Percentiles rank a stretch among this genome's conserved stretches.
These are phyloP conservation scores for Keithomyces neogunnii DNA, from an alignment of 2,329 filamentous ascomycete species.

Conservation along the genomic window DNA sequence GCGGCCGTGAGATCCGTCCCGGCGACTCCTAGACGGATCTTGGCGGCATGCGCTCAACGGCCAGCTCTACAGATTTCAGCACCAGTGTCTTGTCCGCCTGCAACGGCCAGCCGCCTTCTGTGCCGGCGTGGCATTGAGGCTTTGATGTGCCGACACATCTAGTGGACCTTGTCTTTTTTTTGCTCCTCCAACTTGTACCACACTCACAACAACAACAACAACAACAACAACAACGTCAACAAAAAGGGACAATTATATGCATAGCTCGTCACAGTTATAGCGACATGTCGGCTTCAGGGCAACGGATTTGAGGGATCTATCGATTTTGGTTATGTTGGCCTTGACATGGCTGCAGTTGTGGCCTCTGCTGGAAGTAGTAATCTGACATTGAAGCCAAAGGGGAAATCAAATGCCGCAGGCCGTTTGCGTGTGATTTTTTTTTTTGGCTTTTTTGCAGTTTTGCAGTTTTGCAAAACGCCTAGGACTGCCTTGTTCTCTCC, in stretches of 20 bases:
- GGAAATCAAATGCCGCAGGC: no score
- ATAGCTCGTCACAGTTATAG: not conserved
- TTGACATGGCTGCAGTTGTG: no score
- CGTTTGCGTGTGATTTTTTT: no score
- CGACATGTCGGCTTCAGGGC: not conserved
- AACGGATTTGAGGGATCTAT: not conserved
- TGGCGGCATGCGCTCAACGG: constrained; percentile 11
- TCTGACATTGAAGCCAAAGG: no score
- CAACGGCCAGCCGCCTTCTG: not conserved
- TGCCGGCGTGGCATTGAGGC: not conserved
- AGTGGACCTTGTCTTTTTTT: not conserved
- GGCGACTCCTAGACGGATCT: constrained; percentile 31
- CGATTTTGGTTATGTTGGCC: not conserved
- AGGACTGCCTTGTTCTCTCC: no score
- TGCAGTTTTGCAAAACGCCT: not conserved
- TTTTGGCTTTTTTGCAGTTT: not conserved
- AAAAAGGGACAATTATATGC: not conserved
- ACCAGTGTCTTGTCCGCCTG: not conserved
- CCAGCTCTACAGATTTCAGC: not conserved
- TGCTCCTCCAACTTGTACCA: not conserved
- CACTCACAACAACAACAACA: not conserved
- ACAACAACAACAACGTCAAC: no score
- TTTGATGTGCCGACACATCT: not conserved
- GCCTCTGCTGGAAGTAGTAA: no score
- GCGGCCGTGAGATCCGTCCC: constrained; percentile 47